Conservation (phyloP, 208 protist species). For the Trypanosoma boissoni region DNA sequence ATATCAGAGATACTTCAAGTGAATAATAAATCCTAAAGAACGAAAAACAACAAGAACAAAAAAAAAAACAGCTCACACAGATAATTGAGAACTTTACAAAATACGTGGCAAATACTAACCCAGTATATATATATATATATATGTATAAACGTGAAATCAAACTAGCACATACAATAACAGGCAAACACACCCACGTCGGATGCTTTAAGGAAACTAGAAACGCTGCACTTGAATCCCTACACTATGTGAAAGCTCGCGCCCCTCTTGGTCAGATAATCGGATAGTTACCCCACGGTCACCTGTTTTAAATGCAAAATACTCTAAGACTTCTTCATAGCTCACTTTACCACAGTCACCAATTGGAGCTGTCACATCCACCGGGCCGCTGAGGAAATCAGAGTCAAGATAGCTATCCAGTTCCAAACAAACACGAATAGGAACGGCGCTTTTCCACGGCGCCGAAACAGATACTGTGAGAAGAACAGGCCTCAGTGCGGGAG, state of each 20-base stretch:
- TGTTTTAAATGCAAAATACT: constrained; percentile 76
- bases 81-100: not conserved
- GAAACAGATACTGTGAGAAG: constrained; percentile 41
- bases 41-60: not conserved
- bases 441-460: constrained; percentile 57
- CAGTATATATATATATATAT: constrained; percentile 1
- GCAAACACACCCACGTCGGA: no score
- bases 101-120: not conserved
- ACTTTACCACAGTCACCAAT: constrained; percentile 47
- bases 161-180: no score
- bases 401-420: constrained; percentile 64
- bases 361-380: constrained; percentile 35
- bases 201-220: constrained; percentile 18
- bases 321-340: constrained; percentile 49
- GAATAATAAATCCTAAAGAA: no score
- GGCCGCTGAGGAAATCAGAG: constrained; percentile 63
- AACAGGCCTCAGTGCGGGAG: constrained; percentile 60
- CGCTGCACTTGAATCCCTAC: constrained; percentile 52
- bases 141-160: no score
- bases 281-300: constrained; percentile 67
- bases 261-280: constrained; percentile 47
- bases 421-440: constrained; percentile 57
- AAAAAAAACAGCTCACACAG: not conserved
- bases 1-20: no score
- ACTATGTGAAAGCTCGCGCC: constrained; percentile 57